Base-by-base conservation (phyloP, 2,329 filamentous ascomycete genomes). In the Microdochium paspali region DNA sequence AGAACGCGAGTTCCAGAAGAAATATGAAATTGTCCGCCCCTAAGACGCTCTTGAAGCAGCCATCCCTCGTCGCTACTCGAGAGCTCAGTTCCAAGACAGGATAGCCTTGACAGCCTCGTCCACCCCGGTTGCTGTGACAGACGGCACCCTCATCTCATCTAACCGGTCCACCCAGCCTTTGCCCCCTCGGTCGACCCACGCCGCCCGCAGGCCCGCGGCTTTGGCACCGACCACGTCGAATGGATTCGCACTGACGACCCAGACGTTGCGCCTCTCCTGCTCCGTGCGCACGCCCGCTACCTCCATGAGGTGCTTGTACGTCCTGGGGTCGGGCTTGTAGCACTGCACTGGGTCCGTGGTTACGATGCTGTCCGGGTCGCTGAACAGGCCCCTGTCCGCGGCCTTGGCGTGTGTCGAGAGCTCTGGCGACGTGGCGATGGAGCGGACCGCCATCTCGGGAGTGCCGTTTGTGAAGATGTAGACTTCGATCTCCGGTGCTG, bases 381-480 rank as follows among this genome's bases (percentile, higher is more conserved):
- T 40, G 18, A 40, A 40, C 35, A 40, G 35, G 18, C 35, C 61
- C 6, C 72, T 67, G 48, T 70, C 68, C 57, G 85, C 81, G 15
- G 74, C 52, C 1, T 52, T 49, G 4, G 51, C 64, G 49, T 76
- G 66, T 1, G 70, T 67, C 0, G 71, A 68, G 0, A 87, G 68
- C 26, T 76, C 74, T 0, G 73, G 71, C 0, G 82, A 84, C 6
- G 69, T 69, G 9, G 66, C 64, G 4, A 89, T 66, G 1, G 82
- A 84, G 21, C 75, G 73, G 1, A 66, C 65, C 3, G 88, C 72
- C 80, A 87, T 87, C 3, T 63, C 59, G 1, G 70, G 59, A 0
- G 81, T 84, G 24, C 85, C 85, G 56, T 89, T 90, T 3, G 82
- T 84, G 62, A 89, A 89, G 39, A 87, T 66, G 48, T 83, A 81